phyloP scores from a whole-genome alignment of 2,329 filamentous ascomycete species.

The Massarina eburnea region DNA sequence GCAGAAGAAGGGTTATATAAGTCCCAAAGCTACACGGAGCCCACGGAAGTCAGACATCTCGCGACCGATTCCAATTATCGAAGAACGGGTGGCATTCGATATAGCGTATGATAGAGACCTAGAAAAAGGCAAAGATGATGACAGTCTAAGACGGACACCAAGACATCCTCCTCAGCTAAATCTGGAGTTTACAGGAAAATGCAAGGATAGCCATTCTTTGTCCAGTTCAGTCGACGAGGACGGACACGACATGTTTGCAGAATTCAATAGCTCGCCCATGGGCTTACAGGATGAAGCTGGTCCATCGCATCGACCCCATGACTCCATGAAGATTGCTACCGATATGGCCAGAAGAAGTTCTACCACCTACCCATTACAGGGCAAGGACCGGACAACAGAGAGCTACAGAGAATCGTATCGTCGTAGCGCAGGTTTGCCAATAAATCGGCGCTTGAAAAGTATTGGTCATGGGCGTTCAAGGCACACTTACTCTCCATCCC shows the following conservation, averaged over 20 bases:
- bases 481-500: conserved; percentile 30
- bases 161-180: conserved; percentile 46
- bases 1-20: conserved; percentile 21
- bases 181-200: conserved; percentile 32
- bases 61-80: conserved; percentile 41
- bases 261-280: conserved; percentile 43
- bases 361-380: conserved; percentile 30
- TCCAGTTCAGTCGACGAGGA: conserved; percentile 44
- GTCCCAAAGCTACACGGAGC: conserved; percentile 20
- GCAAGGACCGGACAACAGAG: conserved; percentile 24
- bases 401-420: conserved; percentile 29
- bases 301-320: conserved; percentile 43
- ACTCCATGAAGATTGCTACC: conserved; percentile 48
- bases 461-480: conserved; percentile 33
- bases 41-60: conserved; percentile 44
- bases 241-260: conserved; percentile 41
- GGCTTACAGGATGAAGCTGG: conserved; percentile 35
- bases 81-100: conserved; percentile 26
- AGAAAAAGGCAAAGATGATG: conserved; percentile 40
- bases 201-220: conserved; percentile 35
- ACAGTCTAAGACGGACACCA: conserved; percentile 18
- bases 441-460: conserved; percentile 31
- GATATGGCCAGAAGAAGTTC: conserved; percentile 42
- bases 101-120: conserved; percentile 35
- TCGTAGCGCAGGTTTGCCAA: conserved; percentile 27